Base-by-base conservation (phyloP, 2,329 filamentous ascomycete species). In the Arthrobotrys pseudoclavata region DNA sequence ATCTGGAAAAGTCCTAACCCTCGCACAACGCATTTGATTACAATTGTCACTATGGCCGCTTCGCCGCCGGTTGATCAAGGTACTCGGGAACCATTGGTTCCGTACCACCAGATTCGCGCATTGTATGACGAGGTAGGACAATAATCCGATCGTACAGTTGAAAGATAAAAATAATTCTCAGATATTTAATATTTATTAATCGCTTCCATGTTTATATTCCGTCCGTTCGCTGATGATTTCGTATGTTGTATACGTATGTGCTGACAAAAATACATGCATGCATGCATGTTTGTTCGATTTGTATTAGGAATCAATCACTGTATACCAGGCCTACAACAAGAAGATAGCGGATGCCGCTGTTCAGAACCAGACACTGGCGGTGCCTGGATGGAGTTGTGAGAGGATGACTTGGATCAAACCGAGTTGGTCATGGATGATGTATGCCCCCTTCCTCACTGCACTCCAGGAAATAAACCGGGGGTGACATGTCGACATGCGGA, bases 401-500 rank as follows among this genome's bases (percentile, higher is more conserved):
- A 86, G 89, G 63, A 90, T 89, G 88, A 90, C 89, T 3, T 90
- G 89, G 89, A 86, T 90, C 79, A 90, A 90, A 80, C 88, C 88
- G 0, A 87, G 86, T 74, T 91, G 88, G 86, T 84, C 85, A 55
- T 91, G 89, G 89, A 83, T 76, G 76, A 79, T 70, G 82, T 82
- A 62, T 78, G 78, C 15, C 42, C 15, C 42, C 15, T 80, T 12
- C 45, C 70, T 68, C 20, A 57, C 47, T 67, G 71, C 52, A 34
- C 47, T 80, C 37, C 74, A 40, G 47, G 20, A 67, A 72, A 15
- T n/a, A 62, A 20, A 69, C 78, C 15, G 80, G 81, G 37, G 64
- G 67, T 7, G 12, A 40, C 1, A n/a, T 40, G 34, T 15, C 12
- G n/a, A n/a, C n/a, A n/a, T n/a, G n/a, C n/a, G n/a, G n/a, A n/a